A percentile compares a stretch with the other conserved stretches of the same genome.
These are phyloP conservation scores for Colletotrichum ledebouriae DNA, from an alignment of 2,329 filamentous ascomycete genomes.

Conservation along the genomic window DNA sequence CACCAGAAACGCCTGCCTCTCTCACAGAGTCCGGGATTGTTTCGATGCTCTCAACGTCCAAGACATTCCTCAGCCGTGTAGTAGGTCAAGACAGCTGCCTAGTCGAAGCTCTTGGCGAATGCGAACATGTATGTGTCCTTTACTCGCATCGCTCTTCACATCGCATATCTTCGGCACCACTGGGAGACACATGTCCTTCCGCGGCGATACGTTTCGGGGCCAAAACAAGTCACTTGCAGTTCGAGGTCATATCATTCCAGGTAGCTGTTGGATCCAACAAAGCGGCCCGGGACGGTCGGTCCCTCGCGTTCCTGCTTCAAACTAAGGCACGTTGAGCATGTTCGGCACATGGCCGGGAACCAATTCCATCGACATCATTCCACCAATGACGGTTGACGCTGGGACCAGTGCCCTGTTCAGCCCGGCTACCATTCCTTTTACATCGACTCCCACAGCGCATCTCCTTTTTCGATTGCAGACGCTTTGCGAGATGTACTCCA, in stretches of 20 bases:
- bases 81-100: neutral
- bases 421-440: conserved; percentile 4
- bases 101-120: neutral
- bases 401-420: conserved; percentile 16
- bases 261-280: conserved; percentile 19
- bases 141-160: neutral
- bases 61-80: conserved; percentile 12
- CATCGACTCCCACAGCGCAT: neutral
- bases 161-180: neutral
- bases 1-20: conserved; percentile 17
- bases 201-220: neutral
- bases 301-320: conserved; percentile 30
- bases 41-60: neutral
- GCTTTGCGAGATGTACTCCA: conserved; percentile 29
- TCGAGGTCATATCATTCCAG: conserved; percentile 1
- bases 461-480: conserved; percentile 13
- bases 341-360: conserved; percentile 29
- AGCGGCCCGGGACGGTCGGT: conserved; percentile 30
- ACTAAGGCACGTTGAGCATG: conserved; percentile 32
- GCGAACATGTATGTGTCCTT: neutral
- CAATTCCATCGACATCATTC: conserved; percentile 22
- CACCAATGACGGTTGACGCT: conserved; percentile 28
- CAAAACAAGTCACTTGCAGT: neutral
- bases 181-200: neutral
- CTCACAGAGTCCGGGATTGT: neutral